phyloP scores from a whole-genome alignment of 345 rosid genomes.

The Eucalyptus sp. region DNA sequence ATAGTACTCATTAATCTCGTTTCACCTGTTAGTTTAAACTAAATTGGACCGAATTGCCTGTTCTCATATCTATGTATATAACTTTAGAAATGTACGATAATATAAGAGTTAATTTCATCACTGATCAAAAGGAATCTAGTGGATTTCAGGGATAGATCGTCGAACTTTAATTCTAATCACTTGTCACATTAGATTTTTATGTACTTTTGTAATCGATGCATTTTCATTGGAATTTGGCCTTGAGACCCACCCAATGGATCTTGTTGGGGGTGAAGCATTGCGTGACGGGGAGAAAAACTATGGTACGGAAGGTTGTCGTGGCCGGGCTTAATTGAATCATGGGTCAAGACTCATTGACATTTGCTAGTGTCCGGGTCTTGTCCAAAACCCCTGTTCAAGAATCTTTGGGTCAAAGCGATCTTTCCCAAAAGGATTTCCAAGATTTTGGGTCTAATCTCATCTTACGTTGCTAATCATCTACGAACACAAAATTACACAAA shows the following conservation, averaged over 20 bases:
- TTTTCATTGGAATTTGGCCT: not conserved
- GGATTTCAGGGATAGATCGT: not conserved
- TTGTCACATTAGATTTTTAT: not conserved
- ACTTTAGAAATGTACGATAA: not conserved
- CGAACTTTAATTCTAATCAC: not conserved
- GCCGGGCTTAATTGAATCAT: not conserved
- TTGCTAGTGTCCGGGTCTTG: not conserved
- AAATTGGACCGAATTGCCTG: not conserved
- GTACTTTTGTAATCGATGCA: not conserved
- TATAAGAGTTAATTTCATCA: not conserved
- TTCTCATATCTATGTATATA: not conserved
- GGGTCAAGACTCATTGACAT: not conserved
- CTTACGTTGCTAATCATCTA: not conserved
- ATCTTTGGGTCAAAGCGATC: not conserved
- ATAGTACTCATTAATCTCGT: too few relatives aligned
- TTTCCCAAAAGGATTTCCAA: not conserved
- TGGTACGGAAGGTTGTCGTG: not conserved
- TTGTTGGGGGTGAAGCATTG: fast-evolving
- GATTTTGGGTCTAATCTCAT: not conserved
- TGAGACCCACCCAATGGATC: not conserved
- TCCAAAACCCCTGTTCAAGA: not conserved
- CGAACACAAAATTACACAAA: not conserved
- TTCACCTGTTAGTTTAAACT: not conserved
- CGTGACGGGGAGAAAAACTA: not conserved
- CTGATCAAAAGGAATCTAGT: not conserved